A percentile compares a stretch with the other conserved stretches of the same genome.
Conservation (phyloP, 257 asterid species). For the Avicennia marina region DNA sequence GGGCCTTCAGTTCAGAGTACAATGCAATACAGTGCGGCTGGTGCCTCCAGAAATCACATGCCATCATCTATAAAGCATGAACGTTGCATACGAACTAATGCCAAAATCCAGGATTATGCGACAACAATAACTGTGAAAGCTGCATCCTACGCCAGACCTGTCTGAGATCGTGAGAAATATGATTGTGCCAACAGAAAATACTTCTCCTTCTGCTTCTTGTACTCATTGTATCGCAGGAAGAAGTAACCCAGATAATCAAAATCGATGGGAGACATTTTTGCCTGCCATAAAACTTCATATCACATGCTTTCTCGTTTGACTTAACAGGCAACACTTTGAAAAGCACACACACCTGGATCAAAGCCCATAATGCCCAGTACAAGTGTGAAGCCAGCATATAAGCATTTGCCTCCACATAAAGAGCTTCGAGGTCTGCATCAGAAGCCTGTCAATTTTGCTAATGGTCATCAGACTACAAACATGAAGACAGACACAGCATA, state of each 20-base stretch:
- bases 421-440: slow-evolving; percentile 55
- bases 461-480: slow-evolving; percentile 8
- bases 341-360: slow-evolving; percentile 66
- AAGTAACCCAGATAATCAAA: slow-evolving; percentile 81
- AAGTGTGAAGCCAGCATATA: slow-evolving; percentile 89
- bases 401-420: slow-evolving; percentile 62
- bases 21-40: no score
- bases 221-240: slow-evolving; percentile 68
- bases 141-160: no score
- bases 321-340: neutral
- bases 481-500: no score
- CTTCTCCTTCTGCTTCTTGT: slow-evolving; percentile 64
- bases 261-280: slow-evolving; percentile 86
- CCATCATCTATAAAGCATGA: no score
- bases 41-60: no score
- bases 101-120: no score
- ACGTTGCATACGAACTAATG: no score
- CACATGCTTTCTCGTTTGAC: neutral
- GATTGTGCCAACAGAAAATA: slow-evolving; percentile 40
- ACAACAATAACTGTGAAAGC: no score
- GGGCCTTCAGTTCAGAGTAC: no score
- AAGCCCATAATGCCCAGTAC: slow-evolving; percentile 95
- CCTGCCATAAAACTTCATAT: slow-evolving; percentile 43
- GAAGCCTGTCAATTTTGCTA: slow-evolving; percentile 45
- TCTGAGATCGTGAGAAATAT: slow-evolving; percentile 23